phyloP scores from a whole-genome alignment of 2,329 filamentous ascomycete species.

The Ceratocystis destructans region DNA sequence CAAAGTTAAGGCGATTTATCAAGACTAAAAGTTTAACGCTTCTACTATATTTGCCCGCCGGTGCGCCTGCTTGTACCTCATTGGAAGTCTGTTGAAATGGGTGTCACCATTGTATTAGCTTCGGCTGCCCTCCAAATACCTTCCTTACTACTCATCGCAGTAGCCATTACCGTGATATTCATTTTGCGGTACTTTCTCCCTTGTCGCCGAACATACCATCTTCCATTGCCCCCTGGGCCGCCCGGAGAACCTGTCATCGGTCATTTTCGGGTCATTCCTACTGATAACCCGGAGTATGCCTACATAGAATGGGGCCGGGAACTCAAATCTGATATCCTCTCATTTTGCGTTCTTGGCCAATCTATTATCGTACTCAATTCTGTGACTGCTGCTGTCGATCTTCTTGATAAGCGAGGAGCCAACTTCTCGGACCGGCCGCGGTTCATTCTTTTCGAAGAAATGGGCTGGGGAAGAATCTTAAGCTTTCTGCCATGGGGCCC shows the following conservation, averaged over 20 bases:
- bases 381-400: constrained; percentile 31
- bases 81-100: not conserved
- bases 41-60: not conserved
- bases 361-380: constrained; percentile 32
- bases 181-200: not conserved
- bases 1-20: not conserved
- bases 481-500: constrained; percentile 32
- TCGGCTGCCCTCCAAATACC: not conserved
- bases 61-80: too few species aligned
- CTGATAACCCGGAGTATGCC: constrained; percentile 25
- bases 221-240: constrained; percentile 26
- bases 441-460: constrained; percentile 32
- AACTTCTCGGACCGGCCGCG: constrained; percentile 33
- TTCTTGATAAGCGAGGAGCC: constrained; percentile 32
- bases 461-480: constrained; percentile 32
- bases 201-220: not conserved
- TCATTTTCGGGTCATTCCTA: constrained; percentile 31
- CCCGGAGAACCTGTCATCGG: constrained; percentile 31
- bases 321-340: constrained; percentile 42
- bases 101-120: not conserved
- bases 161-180: not conserved
- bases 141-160: not conserved
- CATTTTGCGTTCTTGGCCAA: constrained; percentile 31
- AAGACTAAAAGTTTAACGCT: not conserved
- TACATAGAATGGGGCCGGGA: constrained; percentile 25